phyloP scores from a whole-genome alignment of 768 basidiomycete genomes.

The Pseudohyphozyma bogoriensis region DNA sequence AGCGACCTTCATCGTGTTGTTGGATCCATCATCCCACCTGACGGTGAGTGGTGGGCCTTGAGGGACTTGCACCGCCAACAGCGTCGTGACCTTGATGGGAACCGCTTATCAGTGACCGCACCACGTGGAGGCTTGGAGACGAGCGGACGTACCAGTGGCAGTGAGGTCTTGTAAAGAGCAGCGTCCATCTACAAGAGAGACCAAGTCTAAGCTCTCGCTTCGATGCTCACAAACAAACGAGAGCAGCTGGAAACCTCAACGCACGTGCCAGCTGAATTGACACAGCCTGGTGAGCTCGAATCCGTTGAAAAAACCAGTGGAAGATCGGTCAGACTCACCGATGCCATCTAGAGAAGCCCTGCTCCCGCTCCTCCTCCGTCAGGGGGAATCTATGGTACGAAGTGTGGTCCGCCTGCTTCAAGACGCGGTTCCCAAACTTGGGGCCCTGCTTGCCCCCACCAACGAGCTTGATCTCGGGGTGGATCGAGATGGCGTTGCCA shows the following conservation, averaged over 20 bases:
- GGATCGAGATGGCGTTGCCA: background rate
- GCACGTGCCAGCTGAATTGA: background rate
- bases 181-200: constrained; percentile 17
- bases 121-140: no score
- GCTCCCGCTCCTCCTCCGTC: background rate
- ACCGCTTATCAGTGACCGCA: no score
- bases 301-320: background rate
- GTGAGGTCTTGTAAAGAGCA: constrained; percentile 4
- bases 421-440: background rate
- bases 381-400: background rate
- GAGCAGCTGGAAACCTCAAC: background rate
- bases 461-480: constrained; percentile 5
- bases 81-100: constrained; percentile 8
- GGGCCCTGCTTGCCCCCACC: constrained; percentile 2
- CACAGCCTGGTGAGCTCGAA: background rate
- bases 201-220: no score
- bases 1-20: background rate
- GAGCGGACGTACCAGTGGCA: no score
- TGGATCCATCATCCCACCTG: constrained; percentile 2
- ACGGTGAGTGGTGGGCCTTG: background rate
- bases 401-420: constrained; percentile 5
- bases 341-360: background rate
- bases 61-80: background rate
- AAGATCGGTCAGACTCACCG: background rate
- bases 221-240: background rate